phyloP scores from a whole-genome alignment of 2,329 filamentous ascomycete species.

The Ceratocystis huliohia region DNA sequence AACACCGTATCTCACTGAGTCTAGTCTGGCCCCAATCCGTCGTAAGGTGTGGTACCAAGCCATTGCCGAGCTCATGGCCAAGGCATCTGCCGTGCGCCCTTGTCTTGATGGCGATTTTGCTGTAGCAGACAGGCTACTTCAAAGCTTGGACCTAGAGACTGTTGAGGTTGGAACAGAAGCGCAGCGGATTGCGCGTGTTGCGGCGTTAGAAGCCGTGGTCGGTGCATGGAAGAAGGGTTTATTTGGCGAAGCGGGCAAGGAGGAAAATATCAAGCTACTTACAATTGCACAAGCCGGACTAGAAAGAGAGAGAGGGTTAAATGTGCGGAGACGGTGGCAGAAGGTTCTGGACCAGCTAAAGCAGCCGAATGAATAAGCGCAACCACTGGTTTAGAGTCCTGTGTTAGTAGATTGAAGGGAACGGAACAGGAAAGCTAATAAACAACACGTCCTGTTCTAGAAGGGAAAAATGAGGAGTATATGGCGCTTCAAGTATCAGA shows the following conservation, averaged over 20 bases:
- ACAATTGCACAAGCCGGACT: constrained; percentile 29
- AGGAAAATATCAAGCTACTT: constrained; percentile 26
- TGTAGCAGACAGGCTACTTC: constrained; percentile 31
- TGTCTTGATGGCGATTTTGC: constrained; percentile 23
- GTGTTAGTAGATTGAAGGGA: no score
- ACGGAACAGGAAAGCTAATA: no score
- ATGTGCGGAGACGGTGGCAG: constrained; percentile 36
- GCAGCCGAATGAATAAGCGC: background rate
- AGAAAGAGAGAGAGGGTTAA: constrained; percentile 33
- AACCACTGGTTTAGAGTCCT: background rate
- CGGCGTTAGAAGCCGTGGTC: constrained; percentile 33
- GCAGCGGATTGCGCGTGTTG: constrained; percentile 38
- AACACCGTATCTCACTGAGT: constrained; percentile 31
- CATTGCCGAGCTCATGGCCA: constrained; percentile 34
- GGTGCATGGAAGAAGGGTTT: constrained; percentile 33
- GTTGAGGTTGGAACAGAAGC: constrained; percentile 39
- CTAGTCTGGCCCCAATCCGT: constrained; percentile 34
- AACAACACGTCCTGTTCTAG: no score
- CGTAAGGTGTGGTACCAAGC: constrained; percentile 42
- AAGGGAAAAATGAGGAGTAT: no score
- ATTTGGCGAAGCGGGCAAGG: constrained; percentile 29
- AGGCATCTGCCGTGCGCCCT: constrained; percentile 24
- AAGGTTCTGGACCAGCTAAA: constrained; percentile 27
- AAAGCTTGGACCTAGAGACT: constrained; percentile 36
- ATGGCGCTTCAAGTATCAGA: no score